These are phyloP conservation scores for Polychaeton citri DNA, from an alignment of 2,329 filamentous ascomycete genomes.

Conservation along the genomic window DNA sequence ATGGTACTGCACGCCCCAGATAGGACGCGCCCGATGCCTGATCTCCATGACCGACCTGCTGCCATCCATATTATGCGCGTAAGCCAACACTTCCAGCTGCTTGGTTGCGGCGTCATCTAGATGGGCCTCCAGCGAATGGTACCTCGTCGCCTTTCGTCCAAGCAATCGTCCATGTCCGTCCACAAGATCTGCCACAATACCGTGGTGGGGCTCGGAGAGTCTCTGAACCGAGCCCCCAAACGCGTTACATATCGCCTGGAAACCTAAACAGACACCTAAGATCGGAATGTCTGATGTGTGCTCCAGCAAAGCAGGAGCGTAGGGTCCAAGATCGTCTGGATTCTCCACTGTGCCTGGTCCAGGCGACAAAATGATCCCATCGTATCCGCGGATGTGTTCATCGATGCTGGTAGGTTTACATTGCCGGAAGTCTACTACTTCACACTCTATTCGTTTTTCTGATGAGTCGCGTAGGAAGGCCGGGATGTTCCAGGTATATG, in stretches of 20 bases:
- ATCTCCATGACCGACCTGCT: conserved; percentile 60
- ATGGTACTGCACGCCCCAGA: conserved; percentile 84
- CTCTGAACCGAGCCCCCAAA: conserved; percentile 55
- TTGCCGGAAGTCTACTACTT: background rate
- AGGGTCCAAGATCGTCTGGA: background rate
- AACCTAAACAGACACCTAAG: conserved; percentile 78
- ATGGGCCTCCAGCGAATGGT: conserved; percentile 50
- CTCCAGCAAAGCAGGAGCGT: background rate
- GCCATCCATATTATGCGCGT: conserved; percentile 29
- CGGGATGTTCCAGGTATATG: background rate
- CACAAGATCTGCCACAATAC: conserved; percentile 58
- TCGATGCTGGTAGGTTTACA: background rate
- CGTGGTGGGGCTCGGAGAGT: conserved; percentile 64
- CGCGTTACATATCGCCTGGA: conserved; percentile 63
- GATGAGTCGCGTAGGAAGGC: background rate
- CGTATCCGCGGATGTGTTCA: background rate
- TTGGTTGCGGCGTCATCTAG: conserved; percentile 25
- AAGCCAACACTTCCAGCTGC: conserved; percentile 29
- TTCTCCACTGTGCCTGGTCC: background rate
- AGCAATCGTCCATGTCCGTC: conserved; percentile 56
- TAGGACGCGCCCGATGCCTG: conserved; percentile 53
- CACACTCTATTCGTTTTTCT: background rate
- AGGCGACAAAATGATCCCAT: background rate
- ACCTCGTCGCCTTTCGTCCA: conserved; percentile 57
- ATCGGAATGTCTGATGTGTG: conserved; percentile 40